Conservation (phyloP, 1,139 yeast species). For the Saccharomyces hybrid region DNA sequence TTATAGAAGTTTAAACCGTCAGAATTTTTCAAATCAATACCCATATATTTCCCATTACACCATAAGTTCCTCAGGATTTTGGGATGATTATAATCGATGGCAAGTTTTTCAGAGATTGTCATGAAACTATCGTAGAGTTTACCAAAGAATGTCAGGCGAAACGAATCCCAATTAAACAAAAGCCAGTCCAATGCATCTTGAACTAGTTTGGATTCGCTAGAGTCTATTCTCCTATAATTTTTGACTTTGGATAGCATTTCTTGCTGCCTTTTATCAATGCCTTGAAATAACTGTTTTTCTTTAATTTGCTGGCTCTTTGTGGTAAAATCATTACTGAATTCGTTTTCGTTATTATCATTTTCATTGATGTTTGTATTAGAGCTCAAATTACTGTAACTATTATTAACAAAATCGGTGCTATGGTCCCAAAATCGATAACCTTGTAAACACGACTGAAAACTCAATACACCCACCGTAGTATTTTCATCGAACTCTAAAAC, state of each 20-base stretch:
- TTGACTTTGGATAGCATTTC: constrained; percentile 20
- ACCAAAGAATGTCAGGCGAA: constrained; percentile 26
- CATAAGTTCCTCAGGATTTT: constrained; percentile 29
- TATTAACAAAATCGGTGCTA: constrained; percentile 16
- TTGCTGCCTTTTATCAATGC: constrained; percentile 23
- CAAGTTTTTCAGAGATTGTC: constrained; percentile 30
- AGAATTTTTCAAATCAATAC: constrained; percentile 20
- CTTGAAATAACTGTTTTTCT: constrained; percentile 28
- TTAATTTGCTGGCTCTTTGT: constrained; percentile 23
- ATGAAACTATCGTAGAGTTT: constrained; percentile 30
- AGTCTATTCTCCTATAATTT: constrained; percentile 20
- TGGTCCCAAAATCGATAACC: constrained; percentile 33
- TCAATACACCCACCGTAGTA: constrained; percentile 23
- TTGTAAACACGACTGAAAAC: constrained; percentile 28
- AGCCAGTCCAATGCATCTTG: constrained; percentile 27
- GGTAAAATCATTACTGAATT: constrained; percentile 14
- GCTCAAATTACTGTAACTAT: background rate
- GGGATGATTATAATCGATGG: constrained; percentile 30
- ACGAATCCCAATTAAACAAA: constrained; percentile 19
- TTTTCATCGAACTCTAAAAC: constrained; percentile 12
- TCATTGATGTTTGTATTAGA: constrained; percentile 3
- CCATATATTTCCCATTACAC: constrained; percentile 29
- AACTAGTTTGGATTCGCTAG: constrained; percentile 21
- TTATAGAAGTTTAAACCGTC: constrained; percentile 8
- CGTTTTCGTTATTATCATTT: constrained; percentile 11